phyloP scores from a whole-genome alignment of 805 yeast species.

The Saccharomycopsis synnaedendra region DNA sequence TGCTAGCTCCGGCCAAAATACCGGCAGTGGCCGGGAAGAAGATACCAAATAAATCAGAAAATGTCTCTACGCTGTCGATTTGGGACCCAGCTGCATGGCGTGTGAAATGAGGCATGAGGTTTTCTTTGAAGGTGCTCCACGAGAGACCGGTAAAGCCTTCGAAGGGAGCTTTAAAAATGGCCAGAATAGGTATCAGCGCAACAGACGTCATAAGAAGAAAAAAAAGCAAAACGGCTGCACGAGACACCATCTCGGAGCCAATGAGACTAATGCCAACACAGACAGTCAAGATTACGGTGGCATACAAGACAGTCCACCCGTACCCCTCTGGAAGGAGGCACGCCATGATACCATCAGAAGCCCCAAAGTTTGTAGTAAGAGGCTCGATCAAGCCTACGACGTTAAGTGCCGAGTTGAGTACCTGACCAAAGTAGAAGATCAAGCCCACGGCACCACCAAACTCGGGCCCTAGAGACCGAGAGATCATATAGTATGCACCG shows the following conservation, averaged over 20 bases:
- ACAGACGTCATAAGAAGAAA: conserved; percentile 59
- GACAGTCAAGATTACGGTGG: conserved; percentile 52
- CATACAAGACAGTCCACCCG: conserved; percentile 59
- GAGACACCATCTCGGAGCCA: conserved; percentile 74
- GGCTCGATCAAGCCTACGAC: conserved; percentile 96
- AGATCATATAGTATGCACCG: conserved; percentile 96
- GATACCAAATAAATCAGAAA: conserved; percentile 81
- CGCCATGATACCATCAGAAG: conserved; percentile 37
- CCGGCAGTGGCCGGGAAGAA: conserved; percentile 99
- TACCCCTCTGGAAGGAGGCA: conserved; percentile 57
- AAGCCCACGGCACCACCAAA: conserved; percentile 97
- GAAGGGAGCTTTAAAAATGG: conserved; percentile 55
- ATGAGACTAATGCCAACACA: conserved; percentile 72
- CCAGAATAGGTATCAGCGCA: conserved; percentile 70
- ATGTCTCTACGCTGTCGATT: conserved; percentile 49
- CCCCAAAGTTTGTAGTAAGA: conserved; percentile 66
- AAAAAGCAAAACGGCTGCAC: conserved; percentile 69
- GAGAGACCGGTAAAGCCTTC: conserved; percentile 62
- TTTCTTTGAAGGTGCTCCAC: conserved; percentile 52
- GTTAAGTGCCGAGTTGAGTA: conserved; percentile 80
- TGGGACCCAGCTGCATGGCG: conserved; percentile 89
- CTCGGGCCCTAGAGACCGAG: conserved; percentile 92
- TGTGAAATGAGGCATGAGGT: conserved; percentile 72
- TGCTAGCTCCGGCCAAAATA: conserved; percentile 95
- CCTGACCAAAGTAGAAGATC: conserved; percentile 90